phyloP scores from a whole-genome alignment of 345 rosid genomes.

The Carallia pectinifolia region DNA sequence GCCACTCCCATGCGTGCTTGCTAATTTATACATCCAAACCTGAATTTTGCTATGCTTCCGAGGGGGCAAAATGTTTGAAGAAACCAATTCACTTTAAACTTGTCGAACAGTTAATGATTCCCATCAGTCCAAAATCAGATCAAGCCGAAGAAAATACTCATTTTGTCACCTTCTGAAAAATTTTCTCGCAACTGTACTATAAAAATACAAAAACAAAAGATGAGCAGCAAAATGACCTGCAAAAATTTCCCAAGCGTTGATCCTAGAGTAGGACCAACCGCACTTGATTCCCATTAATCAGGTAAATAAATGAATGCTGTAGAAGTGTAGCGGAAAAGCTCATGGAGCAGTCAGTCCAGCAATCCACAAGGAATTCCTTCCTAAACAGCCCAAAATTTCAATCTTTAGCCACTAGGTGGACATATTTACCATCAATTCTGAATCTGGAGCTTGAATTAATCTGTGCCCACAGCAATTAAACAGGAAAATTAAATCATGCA shows the following conservation, averaged over 20 bases:
- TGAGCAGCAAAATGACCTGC: background rate
- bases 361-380: background rate
- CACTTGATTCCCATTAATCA: constrained; percentile 5
- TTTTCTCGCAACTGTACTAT: background rate
- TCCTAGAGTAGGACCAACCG: background rate
- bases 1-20: no score
- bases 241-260: background rate
- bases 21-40: no score
- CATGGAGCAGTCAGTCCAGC: background rate
- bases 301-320: background rate
- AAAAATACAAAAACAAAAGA: background rate
- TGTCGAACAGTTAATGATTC: no score
- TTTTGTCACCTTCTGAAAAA: background rate
- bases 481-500: background rate
- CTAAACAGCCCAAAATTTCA: constrained; percentile 22
- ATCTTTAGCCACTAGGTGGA: constrained; percentile 49
- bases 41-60: no score
- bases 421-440: constrained; percentile 51
- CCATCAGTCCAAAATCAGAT: no score
- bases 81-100: no score
- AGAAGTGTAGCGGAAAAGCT: background rate
- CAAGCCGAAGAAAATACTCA: background rate
- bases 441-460: constrained; percentile 66
- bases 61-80: no score
- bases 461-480: constrained; percentile 30